Evolutionary conservation across 1,284 basidiomycete genomes (phyloP).

Genomic region (Cutaneotrichosporon sp.): DNA sequence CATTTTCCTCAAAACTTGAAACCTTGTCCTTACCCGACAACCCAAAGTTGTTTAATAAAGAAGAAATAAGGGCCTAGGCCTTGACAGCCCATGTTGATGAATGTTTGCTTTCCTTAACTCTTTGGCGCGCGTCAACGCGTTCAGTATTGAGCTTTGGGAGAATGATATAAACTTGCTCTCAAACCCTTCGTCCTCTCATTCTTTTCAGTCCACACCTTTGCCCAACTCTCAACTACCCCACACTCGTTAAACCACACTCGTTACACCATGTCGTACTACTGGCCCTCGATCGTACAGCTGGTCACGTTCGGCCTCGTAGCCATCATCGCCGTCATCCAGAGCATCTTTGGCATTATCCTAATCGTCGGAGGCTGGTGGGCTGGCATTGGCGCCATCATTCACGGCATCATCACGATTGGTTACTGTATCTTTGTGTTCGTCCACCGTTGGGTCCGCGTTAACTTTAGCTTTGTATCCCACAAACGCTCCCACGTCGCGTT

Average conservation of each 20-base stretch:
- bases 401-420: background rate
- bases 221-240: background rate
- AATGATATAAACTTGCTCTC: background rate
- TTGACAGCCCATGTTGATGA: too few species aligned
- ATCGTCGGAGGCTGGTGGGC: background rate
- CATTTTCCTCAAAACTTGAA: too few species aligned
- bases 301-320: background rate
- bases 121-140: too few species aligned
- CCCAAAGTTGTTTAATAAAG: too few species aligned
- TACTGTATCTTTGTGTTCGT: background rate
- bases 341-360: background rate
- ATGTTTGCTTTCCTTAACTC: too few species aligned
- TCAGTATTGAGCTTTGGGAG: background rate
- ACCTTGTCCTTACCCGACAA: background rate
- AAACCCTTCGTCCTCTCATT: background rate
- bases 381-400: background rate
- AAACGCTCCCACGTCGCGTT: background rate
- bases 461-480: background rate
- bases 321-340: background rate
- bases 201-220: background rate
- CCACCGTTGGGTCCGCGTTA: background rate
- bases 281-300: background rate
- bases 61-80: too few species aligned
- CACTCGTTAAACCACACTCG: background rate
- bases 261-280: background rate